Base-by-base conservation (phyloP, 495 filamentous ascomycete species). In the Lophiostoma macrostomum region DNA sequence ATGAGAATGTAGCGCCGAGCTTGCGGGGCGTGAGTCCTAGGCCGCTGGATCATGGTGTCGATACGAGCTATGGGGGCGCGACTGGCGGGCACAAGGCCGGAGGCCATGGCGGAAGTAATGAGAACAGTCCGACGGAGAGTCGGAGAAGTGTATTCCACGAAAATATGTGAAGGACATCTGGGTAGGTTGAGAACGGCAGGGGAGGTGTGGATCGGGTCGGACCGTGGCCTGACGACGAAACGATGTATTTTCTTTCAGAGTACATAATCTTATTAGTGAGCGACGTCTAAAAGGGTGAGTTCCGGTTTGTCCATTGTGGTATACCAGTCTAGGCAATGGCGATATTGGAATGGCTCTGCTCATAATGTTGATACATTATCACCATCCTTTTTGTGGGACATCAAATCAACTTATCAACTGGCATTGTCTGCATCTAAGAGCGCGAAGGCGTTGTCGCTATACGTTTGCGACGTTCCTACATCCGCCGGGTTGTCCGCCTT, bases 91-190 rank as follows among this genome's bases (percentile, higher is more conserved):
- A 43, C 47, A n/a, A 41, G 69, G 35, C 51, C 12, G 12, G 32
- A 40, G 60, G 44, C 29, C 53, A 69, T 39, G 65, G 61, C 12
- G 72, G 57, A 16, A 65, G 65, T 42, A 52, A 57, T 46, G 73
- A 69, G 25, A 66, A 71, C 31, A 74, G 73, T 58, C 68, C 73
- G 27, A 69, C 67, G 34, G 78, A 80, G 67, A 70, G 53, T 30
- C 18, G 77, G 67, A 74, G 74, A 63, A 81, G 78, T 61, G 73
- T 80, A 56, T 81, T 80, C 45, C 66, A 70, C 43, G 78, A 80
- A 57, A 77, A 83, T 16, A 64, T 71, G 53, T 64, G 42, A 48
- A 48, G 20, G 22, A 18, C n/a, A n/a, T n/a, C n/a, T n/a, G n/a
- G n/a, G n/a, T n/a, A n/a, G n/a, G n/a, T n/a, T n/a, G 7, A 31